phyloP scores from a whole-genome alignment of 2,329 filamentous ascomycete species.

The Raffaelea arxii region DNA sequence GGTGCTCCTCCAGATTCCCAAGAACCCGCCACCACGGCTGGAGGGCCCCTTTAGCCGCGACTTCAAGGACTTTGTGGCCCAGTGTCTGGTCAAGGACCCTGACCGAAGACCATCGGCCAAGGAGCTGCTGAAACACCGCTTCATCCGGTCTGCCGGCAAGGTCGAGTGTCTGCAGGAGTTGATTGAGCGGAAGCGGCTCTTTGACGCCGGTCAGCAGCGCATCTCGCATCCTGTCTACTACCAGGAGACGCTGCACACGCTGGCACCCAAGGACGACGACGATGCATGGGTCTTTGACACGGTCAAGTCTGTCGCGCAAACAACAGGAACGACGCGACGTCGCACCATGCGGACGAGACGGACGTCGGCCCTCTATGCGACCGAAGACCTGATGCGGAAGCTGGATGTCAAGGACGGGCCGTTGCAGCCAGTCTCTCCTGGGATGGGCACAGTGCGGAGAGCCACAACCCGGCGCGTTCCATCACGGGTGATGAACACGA shows the following conservation, averaged over 20 bases:
- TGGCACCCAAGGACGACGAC: constrained; percentile 56
- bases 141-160: constrained; percentile 79
- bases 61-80: constrained; percentile 87
- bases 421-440: constrained; percentile 45
- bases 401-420: constrained; percentile 53
- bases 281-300: constrained; percentile 97
- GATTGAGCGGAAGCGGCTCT: constrained; percentile 72
- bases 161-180: constrained; percentile 82
- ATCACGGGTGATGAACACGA: constrained; percentile 22
- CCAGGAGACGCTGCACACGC: constrained; percentile 76
- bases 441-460: constrained; percentile 46
- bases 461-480: constrained; percentile 43
- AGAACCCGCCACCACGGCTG: constrained; percentile 72
- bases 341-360: constrained; percentile 40
- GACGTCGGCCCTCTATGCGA: constrained; percentile 44
- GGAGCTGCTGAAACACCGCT: constrained; percentile 79
- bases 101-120: constrained; percentile 76
- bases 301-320: constrained; percentile 63
- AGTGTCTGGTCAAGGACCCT: constrained; percentile 87
- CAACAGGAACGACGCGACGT: constrained; percentile 47
- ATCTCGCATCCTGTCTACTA: constrained; percentile 74
- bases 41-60: constrained; percentile 81
- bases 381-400: constrained; percentile 51
- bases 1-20: constrained; percentile 83
- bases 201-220: constrained; percentile 62